These are phyloP conservation scores for Fraxinus platypoda DNA, from an alignment of 305 asterid genomes.

Conservation along the genomic window DNA sequence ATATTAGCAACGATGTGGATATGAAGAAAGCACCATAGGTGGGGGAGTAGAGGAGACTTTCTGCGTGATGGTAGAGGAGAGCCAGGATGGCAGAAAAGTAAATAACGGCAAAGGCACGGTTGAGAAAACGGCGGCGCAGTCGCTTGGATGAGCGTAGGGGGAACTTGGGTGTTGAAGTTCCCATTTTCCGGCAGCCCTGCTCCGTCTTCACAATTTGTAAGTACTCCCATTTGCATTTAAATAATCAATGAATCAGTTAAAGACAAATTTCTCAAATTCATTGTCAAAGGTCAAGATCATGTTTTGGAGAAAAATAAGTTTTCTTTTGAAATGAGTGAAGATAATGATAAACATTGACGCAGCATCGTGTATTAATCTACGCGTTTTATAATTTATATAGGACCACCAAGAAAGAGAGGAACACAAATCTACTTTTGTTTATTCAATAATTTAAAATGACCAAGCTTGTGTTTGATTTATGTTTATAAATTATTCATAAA, in stretches of 20 bases:
- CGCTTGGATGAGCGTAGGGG: constrained; percentile 35
- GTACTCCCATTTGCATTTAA: neutral
- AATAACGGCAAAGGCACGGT: constrained; percentile 39
- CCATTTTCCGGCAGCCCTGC: constrained; percentile 4
- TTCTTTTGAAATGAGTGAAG: neutral
- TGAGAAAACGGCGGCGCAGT: constrained; percentile 36
- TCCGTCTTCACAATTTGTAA: neutral
- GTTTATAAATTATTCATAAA: too few species aligned
- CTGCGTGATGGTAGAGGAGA: constrained; percentile 46
- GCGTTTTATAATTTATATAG: too few species aligned
- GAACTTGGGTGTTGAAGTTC: constrained; percentile 9
- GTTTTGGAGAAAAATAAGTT: neutral
- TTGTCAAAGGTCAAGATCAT: neutral
- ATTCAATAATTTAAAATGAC: too few species aligned
- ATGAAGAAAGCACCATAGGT: constrained; percentile 29
- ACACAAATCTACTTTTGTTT: too few species aligned
- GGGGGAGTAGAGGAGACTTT: constrained; percentile 24
- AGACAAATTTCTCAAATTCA: neutral
- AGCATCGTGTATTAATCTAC: neutral
- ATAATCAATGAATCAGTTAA: neutral
- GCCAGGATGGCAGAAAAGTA: constrained; percentile 41
- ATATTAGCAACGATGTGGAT: constrained; percentile 29
- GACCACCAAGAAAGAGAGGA: too few species aligned
- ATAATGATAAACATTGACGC: neutral
- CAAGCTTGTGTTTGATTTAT: too few species aligned